A percentile compares a stretch with the other conserved stretches of the same genome.
phyloP scores from a whole-genome alignment of 768 basidiomycete species.

The Tricholoma furcatifolium region DNA sequence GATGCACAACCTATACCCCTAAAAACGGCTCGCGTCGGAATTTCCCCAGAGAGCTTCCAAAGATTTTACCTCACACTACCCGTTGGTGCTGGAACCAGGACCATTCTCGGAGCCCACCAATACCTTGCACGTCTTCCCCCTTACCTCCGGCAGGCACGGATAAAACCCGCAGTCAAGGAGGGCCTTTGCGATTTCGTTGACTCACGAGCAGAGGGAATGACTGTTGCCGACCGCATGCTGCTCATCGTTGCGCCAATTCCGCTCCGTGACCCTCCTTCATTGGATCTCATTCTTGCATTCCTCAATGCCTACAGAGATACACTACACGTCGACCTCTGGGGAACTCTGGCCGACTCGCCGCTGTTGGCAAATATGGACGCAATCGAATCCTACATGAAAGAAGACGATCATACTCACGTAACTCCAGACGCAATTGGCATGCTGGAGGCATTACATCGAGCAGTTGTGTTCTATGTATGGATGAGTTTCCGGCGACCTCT shows the following conservation, averaged over 20 bases:
- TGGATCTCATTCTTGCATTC: slow-evolving; percentile 36
- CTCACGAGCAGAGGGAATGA: slow-evolving; percentile 30
- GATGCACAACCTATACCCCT: slow-evolving; percentile 49
- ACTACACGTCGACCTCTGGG: slow-evolving; percentile 41
- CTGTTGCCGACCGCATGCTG: slow-evolving; percentile 41
- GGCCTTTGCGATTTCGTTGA: slow-evolving; percentile 45
- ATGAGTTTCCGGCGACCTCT: slow-evolving; percentile 67
- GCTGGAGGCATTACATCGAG: slow-evolving; percentile 78
- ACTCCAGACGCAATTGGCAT: slow-evolving; percentile 16
- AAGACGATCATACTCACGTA: slow-evolving; percentile 8
- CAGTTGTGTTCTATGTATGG: slow-evolving; percentile 83
- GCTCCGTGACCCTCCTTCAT: slow-evolving; percentile 41
- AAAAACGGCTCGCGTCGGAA: slow-evolving; percentile 46
- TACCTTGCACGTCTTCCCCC: slow-evolving; percentile 47
- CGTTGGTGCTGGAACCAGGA: slow-evolving; percentile 30
- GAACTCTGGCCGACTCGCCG: slow-evolving; percentile 31
- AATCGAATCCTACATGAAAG: slow-evolving; percentile 36
- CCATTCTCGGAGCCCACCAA: slow-evolving; percentile 47
- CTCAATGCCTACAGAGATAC: slow-evolving; percentile 39
- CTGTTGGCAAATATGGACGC: slow-evolving; percentile 40
- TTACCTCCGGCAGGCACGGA: slow-evolving; percentile 35
- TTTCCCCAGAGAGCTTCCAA: slow-evolving; percentile 14
- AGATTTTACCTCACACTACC: slow-evolving; percentile 42
- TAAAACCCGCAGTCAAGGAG: slow-evolving; percentile 10
- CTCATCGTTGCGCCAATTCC: slow-evolving; percentile 54